phyloP scores from a whole-genome alignment of 2,329 filamentous ascomycete genomes.

The Aspergillus melleus region DNA sequence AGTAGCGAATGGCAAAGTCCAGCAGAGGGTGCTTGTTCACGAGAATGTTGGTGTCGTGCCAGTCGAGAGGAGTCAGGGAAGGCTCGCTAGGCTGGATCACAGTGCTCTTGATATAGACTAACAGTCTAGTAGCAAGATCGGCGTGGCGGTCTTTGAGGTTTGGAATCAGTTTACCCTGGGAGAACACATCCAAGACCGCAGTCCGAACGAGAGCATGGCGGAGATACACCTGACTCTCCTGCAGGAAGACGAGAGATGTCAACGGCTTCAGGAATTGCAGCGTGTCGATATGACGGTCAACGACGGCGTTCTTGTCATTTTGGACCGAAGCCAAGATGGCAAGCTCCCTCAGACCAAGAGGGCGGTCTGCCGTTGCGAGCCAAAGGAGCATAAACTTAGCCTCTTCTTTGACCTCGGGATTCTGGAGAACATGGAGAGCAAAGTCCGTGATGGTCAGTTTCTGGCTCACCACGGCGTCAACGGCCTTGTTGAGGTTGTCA shows the following conservation, averaged over 20 bases:
- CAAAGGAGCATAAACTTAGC: constrained; percentile 37
- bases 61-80: constrained; percentile 29
- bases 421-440: constrained; percentile 27
- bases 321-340: constrained; percentile 30
- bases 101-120: constrained; percentile 35
- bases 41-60: constrained; percentile 25
- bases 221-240: constrained; percentile 36
- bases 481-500: constrained; percentile 27
- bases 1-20: constrained; percentile 51
- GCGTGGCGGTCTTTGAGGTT: constrained; percentile 35
- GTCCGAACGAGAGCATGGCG: constrained; percentile 37
- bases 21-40: constrained; percentile 42
- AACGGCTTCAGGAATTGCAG: constrained; percentile 30
- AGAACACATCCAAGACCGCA: constrained; percentile 31
- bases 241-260: constrained; percentile 33
- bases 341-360: constrained; percentile 35
- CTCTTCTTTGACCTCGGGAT: constrained; percentile 27
- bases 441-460: constrained; percentile 34
- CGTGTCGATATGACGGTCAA: constrained; percentile 28
- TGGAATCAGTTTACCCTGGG: constrained; percentile 34
- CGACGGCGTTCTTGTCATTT: constrained; percentile 30
- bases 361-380: constrained; percentile 40
- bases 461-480: constrained; percentile 28
- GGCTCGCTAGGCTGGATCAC: constrained; percentile 33
- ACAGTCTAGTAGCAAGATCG: constrained; percentile 34